phyloP scores from a whole-genome alignment of 805 yeast species.

The Wickerhamomyces chambardii region DNA sequence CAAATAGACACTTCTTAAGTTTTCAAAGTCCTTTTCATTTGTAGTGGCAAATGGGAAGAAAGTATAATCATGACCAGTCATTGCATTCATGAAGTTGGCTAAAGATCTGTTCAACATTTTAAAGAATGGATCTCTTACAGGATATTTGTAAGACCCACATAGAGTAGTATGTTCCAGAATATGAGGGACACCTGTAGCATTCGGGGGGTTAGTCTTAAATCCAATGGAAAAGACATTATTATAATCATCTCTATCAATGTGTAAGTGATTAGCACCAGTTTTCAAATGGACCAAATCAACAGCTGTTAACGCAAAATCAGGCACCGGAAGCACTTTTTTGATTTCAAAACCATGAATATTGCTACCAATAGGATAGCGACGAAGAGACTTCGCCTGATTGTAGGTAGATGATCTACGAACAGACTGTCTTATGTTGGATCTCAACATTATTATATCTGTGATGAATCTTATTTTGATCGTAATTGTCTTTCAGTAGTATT shows the following conservation, averaged over 20 bases:
- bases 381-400: constrained; percentile 24
- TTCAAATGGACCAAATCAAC: constrained; percentile 56
- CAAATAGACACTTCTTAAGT: constrained; percentile 79
- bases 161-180: constrained; percentile 92
- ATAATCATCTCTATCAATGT: constrained; percentile 72
- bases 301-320: constrained; percentile 77
- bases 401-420: constrained; percentile 14
- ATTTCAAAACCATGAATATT: constrained; percentile 61
- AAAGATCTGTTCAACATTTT: constrained; percentile 94
- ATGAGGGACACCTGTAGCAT: constrained; percentile 94
- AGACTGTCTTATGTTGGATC: background rate
- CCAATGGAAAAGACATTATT: constrained; percentile 87
- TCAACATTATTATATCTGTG: too few relatives aligned
- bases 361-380: constrained; percentile 58
- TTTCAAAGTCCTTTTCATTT: constrained; percentile 68
- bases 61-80: constrained; percentile 97
- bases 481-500: too few relatives aligned
- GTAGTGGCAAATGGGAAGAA: constrained; percentile 96
- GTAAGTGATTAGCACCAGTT: constrained; percentile 78
- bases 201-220: constrained; percentile 92
- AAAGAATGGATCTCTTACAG: constrained; percentile 96
- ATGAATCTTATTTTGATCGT: too few relatives aligned
- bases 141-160: constrained; percentile 87
- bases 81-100: constrained; percentile 96
- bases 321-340: constrained; percentile 56